A percentile compares a stretch with the other conserved stretches of the same genome.
Conservation (phyloP, 495 filamentous ascomycete genomes). For the Trichoderma virens region DNA sequence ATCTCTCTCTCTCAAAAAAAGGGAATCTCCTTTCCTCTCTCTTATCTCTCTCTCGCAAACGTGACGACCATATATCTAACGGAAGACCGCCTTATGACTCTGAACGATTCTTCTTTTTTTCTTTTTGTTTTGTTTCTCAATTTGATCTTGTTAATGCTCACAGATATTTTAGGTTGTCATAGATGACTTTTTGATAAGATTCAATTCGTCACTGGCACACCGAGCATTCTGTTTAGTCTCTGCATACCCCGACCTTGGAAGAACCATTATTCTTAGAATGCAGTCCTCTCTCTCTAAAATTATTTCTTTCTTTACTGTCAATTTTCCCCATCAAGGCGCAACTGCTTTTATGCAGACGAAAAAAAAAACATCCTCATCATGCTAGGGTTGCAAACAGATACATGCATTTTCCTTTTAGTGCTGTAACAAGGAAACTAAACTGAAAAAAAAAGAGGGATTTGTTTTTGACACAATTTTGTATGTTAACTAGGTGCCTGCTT, state of each 20-base stretch:
- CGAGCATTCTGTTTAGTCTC: neutral
- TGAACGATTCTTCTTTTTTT: neutral
- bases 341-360: neutral
- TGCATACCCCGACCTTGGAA: neutral
- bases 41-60: neutral
- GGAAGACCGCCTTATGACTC: conserved; percentile 5
- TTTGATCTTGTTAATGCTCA: neutral
- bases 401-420: neutral
- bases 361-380: neutral
- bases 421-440: neutral
- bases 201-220: conserved; percentile 6
- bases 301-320: neutral
- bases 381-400: neutral
- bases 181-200: neutral
- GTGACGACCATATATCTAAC: conserved; percentile 6
- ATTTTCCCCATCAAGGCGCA: neutral
- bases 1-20: too few species aligned
- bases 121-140: neutral
- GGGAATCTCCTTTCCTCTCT: too few species aligned
- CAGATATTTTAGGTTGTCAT: neutral
- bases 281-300: neutral
- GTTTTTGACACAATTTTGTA: neutral
- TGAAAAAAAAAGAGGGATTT: neutral
- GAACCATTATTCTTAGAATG: neutral
- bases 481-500: neutral